Evolutionary conservation across 176 grass and related monocot species (phyloP).

Genomic region (bread wheat (Triticum aestivum)): DNA sequence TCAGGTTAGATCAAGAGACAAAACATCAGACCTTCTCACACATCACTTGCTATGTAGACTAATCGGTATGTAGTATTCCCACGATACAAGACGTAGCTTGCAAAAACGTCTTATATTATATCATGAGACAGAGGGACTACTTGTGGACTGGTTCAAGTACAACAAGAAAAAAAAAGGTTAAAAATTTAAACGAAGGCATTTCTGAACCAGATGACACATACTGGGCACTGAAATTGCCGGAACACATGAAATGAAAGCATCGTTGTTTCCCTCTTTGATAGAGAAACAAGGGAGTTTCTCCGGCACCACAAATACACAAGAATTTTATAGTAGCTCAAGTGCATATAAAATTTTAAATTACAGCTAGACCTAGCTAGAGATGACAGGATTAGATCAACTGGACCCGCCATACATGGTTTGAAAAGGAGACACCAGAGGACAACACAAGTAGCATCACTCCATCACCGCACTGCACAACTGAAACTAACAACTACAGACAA

Average conservation of each 20-base stretch:
- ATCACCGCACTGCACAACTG: constrained; percentile 15
- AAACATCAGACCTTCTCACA: constrained; percentile 22
- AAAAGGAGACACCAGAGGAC: neutral
- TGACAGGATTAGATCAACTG: neutral
- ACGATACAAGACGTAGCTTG: too few species aligned
- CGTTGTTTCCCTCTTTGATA: neutral
- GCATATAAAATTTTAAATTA: neutral
- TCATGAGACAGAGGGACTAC: neutral
- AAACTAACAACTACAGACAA: neutral
- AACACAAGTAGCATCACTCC: neutral
- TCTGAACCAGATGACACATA: neutral
- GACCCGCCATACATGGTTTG: neutral
- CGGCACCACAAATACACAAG: neutral
- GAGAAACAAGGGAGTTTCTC: neutral
- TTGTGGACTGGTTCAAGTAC: constrained; percentile 2
- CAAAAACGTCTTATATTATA: too few species aligned
- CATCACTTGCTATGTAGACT: neutral
- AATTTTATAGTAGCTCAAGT: neutral
- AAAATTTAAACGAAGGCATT: neutral
- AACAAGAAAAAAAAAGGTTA: neutral
- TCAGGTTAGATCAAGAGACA: neutral
- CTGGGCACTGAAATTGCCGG: neutral
- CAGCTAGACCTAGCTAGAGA: neutral
- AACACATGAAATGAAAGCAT: neutral
- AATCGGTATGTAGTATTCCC: too few species aligned